Evolutionary conservation across 2,329 filamentous ascomycete genomes (phyloP).

Genomic region (Talaromyces sp.): DNA sequence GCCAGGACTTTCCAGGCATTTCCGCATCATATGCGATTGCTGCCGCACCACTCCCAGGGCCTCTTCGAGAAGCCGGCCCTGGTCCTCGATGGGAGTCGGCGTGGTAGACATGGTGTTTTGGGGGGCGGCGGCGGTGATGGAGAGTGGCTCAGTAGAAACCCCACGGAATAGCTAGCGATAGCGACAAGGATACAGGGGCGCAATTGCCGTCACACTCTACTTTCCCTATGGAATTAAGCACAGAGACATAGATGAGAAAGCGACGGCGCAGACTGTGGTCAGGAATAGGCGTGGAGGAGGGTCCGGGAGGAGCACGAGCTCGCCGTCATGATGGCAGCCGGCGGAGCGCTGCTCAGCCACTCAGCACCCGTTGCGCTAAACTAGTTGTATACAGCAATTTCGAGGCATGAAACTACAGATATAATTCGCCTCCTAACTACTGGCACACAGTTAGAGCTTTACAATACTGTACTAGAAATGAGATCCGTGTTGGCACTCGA

Average conservation of each 20-base stretch:
- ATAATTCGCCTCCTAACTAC: no score
- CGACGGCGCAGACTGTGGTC: background rate
- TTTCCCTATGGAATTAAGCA: background rate
- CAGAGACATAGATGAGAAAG: background rate
- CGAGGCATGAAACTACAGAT: no score
- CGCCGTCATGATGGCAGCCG: conserved; percentile 5
- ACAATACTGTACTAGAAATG: background rate
- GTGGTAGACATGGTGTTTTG: conserved; percentile 41
- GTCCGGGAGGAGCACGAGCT: conserved; percentile 12
- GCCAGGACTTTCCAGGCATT: conserved; percentile 91
- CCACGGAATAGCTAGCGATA: background rate
- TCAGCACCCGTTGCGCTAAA: conserved; percentile 9
- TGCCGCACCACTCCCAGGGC: conserved; percentile 93
- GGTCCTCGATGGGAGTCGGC: conserved; percentile 68
- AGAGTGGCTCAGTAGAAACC: background rate
- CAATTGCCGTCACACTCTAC: background rate
- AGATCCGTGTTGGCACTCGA: background rate
- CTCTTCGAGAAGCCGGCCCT: conserved; percentile 93
- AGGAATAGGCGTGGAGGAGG: background rate
- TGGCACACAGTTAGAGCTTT: background rate
- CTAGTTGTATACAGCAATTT: background rate
- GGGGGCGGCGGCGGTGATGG: background rate
- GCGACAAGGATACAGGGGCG: background rate
- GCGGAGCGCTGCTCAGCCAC: conserved; percentile 11
- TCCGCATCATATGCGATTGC: conserved; percentile 95